Evolutionary conservation across 2,329 filamentous ascomycete genomes (phyloP).

Genomic region (Whalleya microplaca): DNA sequence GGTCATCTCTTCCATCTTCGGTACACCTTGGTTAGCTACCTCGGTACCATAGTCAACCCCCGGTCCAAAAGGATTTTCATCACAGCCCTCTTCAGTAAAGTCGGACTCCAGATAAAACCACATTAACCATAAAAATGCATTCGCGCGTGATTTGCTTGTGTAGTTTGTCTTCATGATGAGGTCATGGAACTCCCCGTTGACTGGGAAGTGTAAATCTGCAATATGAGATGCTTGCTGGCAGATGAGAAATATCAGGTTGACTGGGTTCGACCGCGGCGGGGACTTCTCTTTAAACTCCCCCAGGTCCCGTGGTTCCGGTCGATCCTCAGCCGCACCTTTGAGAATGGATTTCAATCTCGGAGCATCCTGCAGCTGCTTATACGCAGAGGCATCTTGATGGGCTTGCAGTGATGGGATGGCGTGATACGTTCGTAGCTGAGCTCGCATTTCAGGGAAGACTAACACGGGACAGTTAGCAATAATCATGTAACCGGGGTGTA

Average conservation of each 20-base stretch:
- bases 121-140: slow-evolving; percentile 94
- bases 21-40: slow-evolving; percentile 71
- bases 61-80: slow-evolving; percentile 86
- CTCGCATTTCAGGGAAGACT: slow-evolving; percentile 99
- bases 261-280: slow-evolving; percentile 84
- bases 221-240: slow-evolving; percentile 88
- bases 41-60: slow-evolving; percentile 68
- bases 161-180: slow-evolving; percentile 89
- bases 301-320: slow-evolving; percentile 78
- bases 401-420: slow-evolving; percentile 96
- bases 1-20: slow-evolving; percentile 66
- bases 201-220: slow-evolving; percentile 88
- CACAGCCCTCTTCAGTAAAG: slow-evolving; percentile 84
- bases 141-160: slow-evolving; percentile 80
- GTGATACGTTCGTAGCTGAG: slow-evolving; percentile 95
- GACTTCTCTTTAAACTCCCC: slow-evolving; percentile 74
- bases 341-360: slow-evolving; percentile 95
- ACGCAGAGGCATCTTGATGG: slow-evolving; percentile 90
- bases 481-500: slow-evolving; percentile 1
- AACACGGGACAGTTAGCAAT: slow-evolving; percentile 19
- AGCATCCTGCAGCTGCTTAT: slow-evolving; percentile 97
- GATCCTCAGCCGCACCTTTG: slow-evolving; percentile 93
- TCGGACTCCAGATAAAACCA: slow-evolving; percentile 99
- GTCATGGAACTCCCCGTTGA: slow-evolving; percentile 89
- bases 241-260: slow-evolving; percentile 95